Evolutionary conservation across 83 land plant genomes (phyloP).

Genomic region (Picea abies): DNA sequence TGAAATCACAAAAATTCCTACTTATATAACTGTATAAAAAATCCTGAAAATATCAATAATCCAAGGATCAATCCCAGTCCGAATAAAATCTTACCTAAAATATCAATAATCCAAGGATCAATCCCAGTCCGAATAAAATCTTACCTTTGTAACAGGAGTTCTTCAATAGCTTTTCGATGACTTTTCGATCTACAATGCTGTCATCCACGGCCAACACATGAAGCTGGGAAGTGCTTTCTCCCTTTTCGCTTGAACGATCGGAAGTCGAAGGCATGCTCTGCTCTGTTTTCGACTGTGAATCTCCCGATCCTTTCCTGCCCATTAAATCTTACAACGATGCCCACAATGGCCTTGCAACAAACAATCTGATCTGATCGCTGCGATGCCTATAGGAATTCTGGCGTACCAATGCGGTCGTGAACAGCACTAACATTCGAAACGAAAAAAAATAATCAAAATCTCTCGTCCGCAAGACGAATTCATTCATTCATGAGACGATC

Average conservation of each 20-base stretch:
- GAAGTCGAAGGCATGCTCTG: not conserved
- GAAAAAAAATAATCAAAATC: too few relatives aligned
- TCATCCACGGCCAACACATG: slow-evolving; percentile 87
- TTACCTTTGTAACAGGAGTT: slow-evolving; percentile 30
- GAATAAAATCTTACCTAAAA: not conserved
- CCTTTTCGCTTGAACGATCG: not conserved
- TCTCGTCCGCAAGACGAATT: not conserved
- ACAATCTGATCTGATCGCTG: not conserved
- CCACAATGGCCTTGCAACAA: not conserved
- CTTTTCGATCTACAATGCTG: slow-evolving; percentile 62
- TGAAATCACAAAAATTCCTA: not conserved
- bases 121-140: not conserved
- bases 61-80: not conserved
- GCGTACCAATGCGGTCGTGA: too few relatives aligned
- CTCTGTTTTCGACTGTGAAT: not conserved
- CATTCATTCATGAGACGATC: not conserved
- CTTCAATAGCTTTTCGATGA: slow-evolving; percentile 77
- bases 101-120: not conserved
- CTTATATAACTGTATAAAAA: not conserved
- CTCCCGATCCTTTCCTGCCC: not conserved
- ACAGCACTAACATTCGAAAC: not conserved
- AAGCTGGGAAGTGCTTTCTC: slow-evolving; percentile 20
- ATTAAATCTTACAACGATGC: not conserved
- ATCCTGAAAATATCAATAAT: not conserved
- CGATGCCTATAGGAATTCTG: too few relatives aligned